Evolutionary conservation across 2,329 filamentous ascomycete genomes (phyloP).

Genomic region (Apiospora kogelbergensis): DNA sequence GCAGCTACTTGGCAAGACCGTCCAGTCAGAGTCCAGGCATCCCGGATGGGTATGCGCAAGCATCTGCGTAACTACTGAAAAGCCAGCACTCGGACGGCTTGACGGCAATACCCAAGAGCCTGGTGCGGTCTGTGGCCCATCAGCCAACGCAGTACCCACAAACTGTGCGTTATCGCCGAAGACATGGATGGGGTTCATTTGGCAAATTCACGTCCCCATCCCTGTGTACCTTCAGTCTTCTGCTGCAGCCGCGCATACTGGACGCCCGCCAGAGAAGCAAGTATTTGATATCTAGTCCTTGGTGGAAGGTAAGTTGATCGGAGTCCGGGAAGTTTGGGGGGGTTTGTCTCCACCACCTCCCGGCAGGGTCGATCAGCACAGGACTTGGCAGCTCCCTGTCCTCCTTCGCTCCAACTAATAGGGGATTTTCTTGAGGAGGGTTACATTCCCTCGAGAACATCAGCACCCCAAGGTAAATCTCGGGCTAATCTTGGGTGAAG

Average conservation of each 20-base stretch:
- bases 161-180: background rate
- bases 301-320: background rate
- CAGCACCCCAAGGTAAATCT: background rate
- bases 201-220: background rate
- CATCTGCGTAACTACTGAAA: background rate
- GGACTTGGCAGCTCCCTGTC: background rate
- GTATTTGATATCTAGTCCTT: background rate
- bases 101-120: background rate
- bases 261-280: background rate
- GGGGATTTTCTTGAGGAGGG: constrained; percentile 8
- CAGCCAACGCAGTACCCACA: background rate
- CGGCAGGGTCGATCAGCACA: constrained; percentile 9
- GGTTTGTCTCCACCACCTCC: background rate
- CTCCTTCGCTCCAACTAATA: constrained; percentile 4
- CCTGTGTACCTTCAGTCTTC: background rate
- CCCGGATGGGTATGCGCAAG: background rate
- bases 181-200: background rate
- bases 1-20: background rate
- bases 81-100: background rate
- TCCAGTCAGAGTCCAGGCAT: background rate
- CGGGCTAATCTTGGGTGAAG: constrained; percentile 5
- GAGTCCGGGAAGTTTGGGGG: constrained; percentile 1
- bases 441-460: background rate
- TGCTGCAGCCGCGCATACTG: background rate
- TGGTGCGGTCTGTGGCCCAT: background rate